phyloP scores from a whole-genome alignment of 208 protist genomes.

The Leishmania tropica region DNA sequence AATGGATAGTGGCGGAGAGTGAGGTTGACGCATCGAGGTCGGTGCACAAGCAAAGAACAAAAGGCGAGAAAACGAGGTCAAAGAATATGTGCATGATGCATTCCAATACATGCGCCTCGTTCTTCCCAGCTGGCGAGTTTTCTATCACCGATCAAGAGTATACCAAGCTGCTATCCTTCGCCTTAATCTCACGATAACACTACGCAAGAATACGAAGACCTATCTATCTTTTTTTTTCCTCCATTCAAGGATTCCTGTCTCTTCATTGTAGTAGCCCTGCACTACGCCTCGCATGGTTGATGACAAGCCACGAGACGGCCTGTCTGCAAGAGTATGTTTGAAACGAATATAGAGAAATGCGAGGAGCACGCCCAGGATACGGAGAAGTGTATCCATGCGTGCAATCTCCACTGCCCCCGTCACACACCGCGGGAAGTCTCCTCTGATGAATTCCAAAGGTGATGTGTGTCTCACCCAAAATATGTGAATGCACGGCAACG shows the following conservation, averaged over 20 bases:
- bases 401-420: background rate
- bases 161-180: background rate
- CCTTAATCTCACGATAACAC: background rate
- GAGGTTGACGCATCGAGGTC: background rate
- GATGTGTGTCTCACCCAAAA: background rate
- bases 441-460: background rate
- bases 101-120: background rate
- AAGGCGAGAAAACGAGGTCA: background rate
- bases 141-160: too few species aligned
- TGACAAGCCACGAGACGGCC: background rate
- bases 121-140: background rate
- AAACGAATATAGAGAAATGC: background rate
- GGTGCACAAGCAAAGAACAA: background rate
- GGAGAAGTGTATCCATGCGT: background rate
- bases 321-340: background rate
- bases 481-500: background rate
- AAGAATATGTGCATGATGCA: background rate
- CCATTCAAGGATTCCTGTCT: background rate
- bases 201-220: background rate
- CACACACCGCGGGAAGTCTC: background rate
- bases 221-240: too few species aligned
- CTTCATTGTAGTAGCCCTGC: background rate
- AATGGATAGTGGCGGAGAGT: background rate
- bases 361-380: too few species aligned
- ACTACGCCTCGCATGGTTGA: background rate